phyloP scores from a whole-genome alignment of 2,329 filamentous ascomycete genomes.

The Aureobasidium sp. region DNA sequence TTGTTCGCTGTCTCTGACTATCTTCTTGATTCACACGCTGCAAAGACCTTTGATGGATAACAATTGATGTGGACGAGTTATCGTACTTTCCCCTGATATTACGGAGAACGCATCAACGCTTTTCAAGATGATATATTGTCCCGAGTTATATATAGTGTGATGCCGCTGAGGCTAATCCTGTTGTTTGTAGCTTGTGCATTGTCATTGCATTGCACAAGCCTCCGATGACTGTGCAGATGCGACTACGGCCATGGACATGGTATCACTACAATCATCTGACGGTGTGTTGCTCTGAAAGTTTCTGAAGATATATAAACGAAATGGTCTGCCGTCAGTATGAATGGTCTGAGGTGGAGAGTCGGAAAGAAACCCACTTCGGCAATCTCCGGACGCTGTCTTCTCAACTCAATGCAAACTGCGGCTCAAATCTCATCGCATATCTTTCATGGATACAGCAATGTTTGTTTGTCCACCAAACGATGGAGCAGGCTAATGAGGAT shows the following conservation, averaged over 20 bases:
- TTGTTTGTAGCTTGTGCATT: too few relatives aligned
- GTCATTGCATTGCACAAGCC: too few relatives aligned
- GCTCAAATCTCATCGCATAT: conserved; percentile 2
- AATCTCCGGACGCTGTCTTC: background rate
- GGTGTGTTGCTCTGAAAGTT: background rate
- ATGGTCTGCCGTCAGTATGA: background rate
- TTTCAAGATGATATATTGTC: too few relatives aligned
- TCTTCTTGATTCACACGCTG: too few relatives aligned
- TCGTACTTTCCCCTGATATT: background rate
- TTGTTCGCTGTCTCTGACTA: too few relatives aligned
- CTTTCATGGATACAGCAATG: background rate
- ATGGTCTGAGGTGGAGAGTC: background rate
- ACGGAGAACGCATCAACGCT: background rate
- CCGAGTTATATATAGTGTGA: too few relatives aligned
- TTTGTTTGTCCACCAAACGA: background rate
- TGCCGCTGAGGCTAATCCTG: too few relatives aligned
- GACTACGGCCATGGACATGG: too few relatives aligned
- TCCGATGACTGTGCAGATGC: too few relatives aligned
- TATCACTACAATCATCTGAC: too few relatives aligned
- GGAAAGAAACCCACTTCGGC: background rate
- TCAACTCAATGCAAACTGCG: conserved; percentile 9
- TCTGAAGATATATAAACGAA: background rate
- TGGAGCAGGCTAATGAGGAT: conserved; percentile 3
- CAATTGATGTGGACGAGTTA: background rate
- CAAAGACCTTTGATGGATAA: too few relatives aligned